phyloP scores from a whole-genome alignment of 257 asterid species.

The Misopates orontium region DNA sequence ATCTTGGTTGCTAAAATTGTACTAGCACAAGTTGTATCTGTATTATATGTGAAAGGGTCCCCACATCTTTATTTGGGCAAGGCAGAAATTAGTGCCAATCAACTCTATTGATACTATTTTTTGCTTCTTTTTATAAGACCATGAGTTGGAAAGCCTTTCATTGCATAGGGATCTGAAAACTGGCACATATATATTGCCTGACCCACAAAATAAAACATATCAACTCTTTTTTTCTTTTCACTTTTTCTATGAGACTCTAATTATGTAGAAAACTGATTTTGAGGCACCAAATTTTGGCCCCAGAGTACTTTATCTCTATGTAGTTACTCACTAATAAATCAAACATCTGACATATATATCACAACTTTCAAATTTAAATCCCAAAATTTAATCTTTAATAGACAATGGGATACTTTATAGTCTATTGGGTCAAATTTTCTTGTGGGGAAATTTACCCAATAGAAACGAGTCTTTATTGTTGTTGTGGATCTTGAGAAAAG shows the following conservation, averaged over 20 bases:
- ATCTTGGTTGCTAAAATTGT: neutral
- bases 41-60: conserved; percentile 23
- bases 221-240: too few species aligned
- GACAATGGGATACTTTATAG: conserved; percentile 17
- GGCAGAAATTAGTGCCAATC: conserved; percentile 33
- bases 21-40: conserved; percentile 27
- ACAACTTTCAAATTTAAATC: neutral
- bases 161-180: conserved; percentile 43
- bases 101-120: conserved; percentile 9
- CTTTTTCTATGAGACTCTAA: too few species aligned
- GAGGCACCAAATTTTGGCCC: neutral
- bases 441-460: conserved; percentile 18
- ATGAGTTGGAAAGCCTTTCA: conserved; percentile 27
- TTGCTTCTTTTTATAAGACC: conserved; percentile 43
- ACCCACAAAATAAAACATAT: conserved; percentile 16
- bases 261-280: neutral
- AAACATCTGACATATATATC: neutral
- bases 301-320: neutral
- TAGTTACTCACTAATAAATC: too few species aligned
- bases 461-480: neutral
- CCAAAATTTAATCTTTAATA: conserved; percentile 21
- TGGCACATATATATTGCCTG: conserved; percentile 23
- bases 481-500: conserved; percentile 46
- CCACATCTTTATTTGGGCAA: conserved; percentile 23
- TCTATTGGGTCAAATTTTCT: conserved; percentile 23